Percentiles rank a stretch among this genome's conserved stretches.
Conservation (phyloP, 331 rosid species). For the Malus hybrid region DNA sequence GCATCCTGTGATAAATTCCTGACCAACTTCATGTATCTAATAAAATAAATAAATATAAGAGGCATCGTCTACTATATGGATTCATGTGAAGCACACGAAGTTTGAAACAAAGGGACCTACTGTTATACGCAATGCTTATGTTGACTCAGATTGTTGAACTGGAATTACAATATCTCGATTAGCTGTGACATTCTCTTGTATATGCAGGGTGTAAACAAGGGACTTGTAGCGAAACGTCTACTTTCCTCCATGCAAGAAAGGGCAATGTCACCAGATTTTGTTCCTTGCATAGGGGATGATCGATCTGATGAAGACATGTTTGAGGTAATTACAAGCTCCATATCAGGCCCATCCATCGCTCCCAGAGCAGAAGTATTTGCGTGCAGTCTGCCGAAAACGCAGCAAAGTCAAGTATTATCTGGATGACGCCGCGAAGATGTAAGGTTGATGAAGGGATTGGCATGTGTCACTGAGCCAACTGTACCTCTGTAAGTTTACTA, state of each 20-base stretch:
- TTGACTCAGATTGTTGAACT: background rate
- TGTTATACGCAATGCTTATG: background rate
- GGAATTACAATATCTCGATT: background rate
- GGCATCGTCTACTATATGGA: background rate
- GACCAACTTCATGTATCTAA: background rate
- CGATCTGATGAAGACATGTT: slow-evolving; percentile 88
- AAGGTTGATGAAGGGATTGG: slow-evolving; percentile 55
- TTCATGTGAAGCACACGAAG: background rate
- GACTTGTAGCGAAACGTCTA: slow-evolving; percentile 56
- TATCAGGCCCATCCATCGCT: slow-evolving; percentile 42
- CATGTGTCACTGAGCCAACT: slow-evolving; percentile 40
- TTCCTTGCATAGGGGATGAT: slow-evolving; percentile 70
- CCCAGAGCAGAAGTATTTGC: slow-evolving; percentile 61
- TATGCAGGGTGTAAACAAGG: slow-evolving; percentile 67
- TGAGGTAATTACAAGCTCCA: slow-evolving; percentile 49
- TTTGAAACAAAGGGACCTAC: background rate
- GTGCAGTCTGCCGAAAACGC: slow-evolving; percentile 55
- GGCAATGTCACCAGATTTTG: slow-evolving; percentile 51
- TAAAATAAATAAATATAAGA: background rate
- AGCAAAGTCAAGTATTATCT: slow-evolving; percentile 73
- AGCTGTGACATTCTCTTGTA: background rate
- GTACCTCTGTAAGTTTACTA: slow-evolving; percentile 2
- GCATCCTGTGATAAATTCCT: background rate
- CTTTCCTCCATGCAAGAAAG: slow-evolving; percentile 48
- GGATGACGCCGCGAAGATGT: slow-evolving; percentile 56